These are phyloP conservation scores for Limtongozyma cylindracea DNA, from an alignment of 805 yeast species.

Conservation along the genomic window DNA sequence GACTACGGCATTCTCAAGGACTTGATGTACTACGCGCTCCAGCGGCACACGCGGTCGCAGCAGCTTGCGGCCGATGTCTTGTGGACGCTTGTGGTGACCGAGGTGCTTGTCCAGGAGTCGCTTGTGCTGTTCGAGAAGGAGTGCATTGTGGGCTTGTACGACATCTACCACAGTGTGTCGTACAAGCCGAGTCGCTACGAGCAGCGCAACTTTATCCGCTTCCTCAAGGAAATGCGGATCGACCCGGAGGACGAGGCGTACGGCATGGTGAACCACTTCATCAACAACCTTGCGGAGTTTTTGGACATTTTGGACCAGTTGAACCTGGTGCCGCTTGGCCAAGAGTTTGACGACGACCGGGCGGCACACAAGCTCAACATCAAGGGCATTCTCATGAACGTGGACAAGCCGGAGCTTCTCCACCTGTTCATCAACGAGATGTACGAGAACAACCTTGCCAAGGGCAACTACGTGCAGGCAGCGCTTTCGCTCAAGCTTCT, in stretches of 20 bases:
- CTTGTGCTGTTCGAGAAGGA: constrained; percentile 36
- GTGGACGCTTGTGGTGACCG: constrained; percentile 51
- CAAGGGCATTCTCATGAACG: constrained; percentile 51
- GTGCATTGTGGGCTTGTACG: constrained; percentile 36
- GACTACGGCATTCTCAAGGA: constrained; percentile 39
- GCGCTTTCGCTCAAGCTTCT: constrained; percentile 58
- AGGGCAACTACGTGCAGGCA: constrained; percentile 52
- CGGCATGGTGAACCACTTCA: constrained; percentile 18
- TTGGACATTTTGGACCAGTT: constrained; percentile 39
- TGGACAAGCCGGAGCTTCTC: constrained; percentile 56
- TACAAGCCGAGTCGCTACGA: constrained; percentile 31
- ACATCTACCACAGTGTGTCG: constrained; percentile 27
- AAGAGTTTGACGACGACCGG: constrained; percentile 72
- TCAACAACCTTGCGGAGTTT: constrained; percentile 32
- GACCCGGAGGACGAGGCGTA: constrained; percentile 45
- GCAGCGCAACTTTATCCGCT: constrained; percentile 23
- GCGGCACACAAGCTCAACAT: constrained; percentile 58
- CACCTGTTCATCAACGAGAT: constrained; percentile 57
- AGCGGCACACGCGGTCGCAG: constrained; percentile 34
- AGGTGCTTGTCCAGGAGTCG: constrained; percentile 29
- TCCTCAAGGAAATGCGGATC: constrained; percentile 20
- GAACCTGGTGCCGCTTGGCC: constrained; percentile 51
- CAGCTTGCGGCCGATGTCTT: constrained; percentile 35
- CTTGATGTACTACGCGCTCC: constrained; percentile 42
- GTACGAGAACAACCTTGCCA: constrained; percentile 34